Base-by-base conservation (phyloP, 805 yeast genomes). In the Schizosaccharomyces cryophilus region DNA sequence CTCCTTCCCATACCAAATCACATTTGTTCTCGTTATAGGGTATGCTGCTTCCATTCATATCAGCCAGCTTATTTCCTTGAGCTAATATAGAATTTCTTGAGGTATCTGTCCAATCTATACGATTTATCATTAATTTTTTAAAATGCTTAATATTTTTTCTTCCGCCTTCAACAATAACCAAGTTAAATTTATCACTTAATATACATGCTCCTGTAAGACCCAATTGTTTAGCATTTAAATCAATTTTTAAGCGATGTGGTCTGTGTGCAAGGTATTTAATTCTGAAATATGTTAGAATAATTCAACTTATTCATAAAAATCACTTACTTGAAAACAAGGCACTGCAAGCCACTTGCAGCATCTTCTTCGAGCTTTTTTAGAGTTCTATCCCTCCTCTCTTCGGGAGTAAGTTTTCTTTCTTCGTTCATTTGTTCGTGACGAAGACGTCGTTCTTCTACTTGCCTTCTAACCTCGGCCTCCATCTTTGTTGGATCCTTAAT, bases 401-500 rank as follows among this genome's bases (percentile, higher is more conserved):
- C 88, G 24, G 77, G 74, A 0, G 80, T 77, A 31, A 83, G 71
- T 66, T 78, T 82, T 42, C 97, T 74, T 6, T 71, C 79, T 60
- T 76, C 75, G 69, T 93, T 93, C 19, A 69, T 75, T 51, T 70
- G 70, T 63, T 78, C 74, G 71, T 93, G 99, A 48, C 72, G 70
- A 15, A 71, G 64, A 42, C 72, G 73, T 38, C 98, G 74, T 55
- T 79, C 78, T 48, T 77, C 81, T 3, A 87, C 84, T 63, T 89
- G 93, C 29, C 73, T 70, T 55, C 78, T 74, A 0, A 93, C 96
- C 60, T 76, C 71, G 69, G 75, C 74, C 67, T 90, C 98, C 65
- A 88, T 83, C 3, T 80, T 80, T 0, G 97, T 90, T 0, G 98
- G 97, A 68, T 93, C 95, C 63, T 78, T 75, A 59, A 89, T 84